Base-by-base conservation (phyloP, 345 rosid species). In the Syzygium oleosum region DNA sequence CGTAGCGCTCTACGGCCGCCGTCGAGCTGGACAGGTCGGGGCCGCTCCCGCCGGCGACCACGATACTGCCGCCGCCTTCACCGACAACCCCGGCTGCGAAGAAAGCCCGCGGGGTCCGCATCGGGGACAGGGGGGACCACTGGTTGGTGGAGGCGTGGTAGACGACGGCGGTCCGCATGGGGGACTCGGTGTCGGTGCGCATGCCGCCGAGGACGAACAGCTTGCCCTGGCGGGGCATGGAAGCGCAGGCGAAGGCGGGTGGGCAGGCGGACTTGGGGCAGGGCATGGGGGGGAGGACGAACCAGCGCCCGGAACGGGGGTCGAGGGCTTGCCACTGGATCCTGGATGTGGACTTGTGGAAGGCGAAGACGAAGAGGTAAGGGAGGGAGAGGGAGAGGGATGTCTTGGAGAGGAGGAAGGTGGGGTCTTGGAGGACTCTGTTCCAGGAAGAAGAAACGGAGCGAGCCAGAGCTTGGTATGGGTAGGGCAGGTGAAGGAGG, bases 281-380 rank as follows among this genome's bases (percentile, higher is more conserved):
- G 5, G 98, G 96, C 95, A 95, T 93, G 9, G 93, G 92, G 22
- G 97, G 96, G 10, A 96, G 88, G 0, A 90, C 87, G 83, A 93
- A 94, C 97, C 97, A 96, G 87, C 94, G 92, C 91, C 92, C 90
- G 2, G 96, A 93, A 84, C 88, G 86, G 6, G 91, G 93, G 91
- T 96, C 96, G 19, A 96, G 80, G 7, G 94, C 95, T 73, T 96
- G 97, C 96, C 98, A 95, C 86, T 91, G 98, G 68, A 94, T 91
- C 90, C 87, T 93, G 88, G 91, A 92, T 89, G 96, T 95, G 13
- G 94, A 88, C 87, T 91, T 93, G 86, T 94, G 90, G 86, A 92
- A 94, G 27, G 96, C 94, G 65, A 93, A 92, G 23, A 96, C 94
- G 85, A 95, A 94, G 34, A 96, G 93, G 84, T 90, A 91, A 61